Conservation (phyloP, 805 yeast genomes). For the Saccharomyces mikatae region DNA sequence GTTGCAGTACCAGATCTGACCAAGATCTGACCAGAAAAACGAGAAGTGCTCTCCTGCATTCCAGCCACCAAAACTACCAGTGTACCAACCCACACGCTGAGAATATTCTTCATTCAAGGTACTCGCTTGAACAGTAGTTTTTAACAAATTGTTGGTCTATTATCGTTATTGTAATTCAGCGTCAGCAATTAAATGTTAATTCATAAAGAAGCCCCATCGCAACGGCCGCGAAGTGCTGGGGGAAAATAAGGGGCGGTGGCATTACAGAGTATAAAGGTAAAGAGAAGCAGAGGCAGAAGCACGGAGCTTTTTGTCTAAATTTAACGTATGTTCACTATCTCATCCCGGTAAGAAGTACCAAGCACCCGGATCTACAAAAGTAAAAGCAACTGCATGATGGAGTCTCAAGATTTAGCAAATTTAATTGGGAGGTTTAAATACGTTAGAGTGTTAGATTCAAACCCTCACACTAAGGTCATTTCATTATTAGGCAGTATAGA, state of each 20-base stretch:
- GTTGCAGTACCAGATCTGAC: too few species aligned
- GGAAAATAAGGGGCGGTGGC: background rate
- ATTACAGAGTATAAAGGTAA: background rate
- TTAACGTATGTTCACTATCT: background rate
- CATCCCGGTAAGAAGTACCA: background rate
- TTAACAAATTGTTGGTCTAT: background rate
- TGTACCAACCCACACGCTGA: too few species aligned
- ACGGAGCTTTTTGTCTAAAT: background rate
- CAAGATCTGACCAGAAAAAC: too few species aligned
- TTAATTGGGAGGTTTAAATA: slow-evolving; percentile 39
- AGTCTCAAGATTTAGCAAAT: background rate
- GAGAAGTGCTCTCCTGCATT: too few species aligned
- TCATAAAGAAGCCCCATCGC: background rate
- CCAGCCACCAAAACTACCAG: too few species aligned
- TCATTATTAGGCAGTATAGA: slow-evolving; percentile 63
- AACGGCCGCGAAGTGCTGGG: background rate
- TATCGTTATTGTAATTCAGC: too few species aligned
- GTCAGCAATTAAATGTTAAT: background rate
- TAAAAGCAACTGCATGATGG: background rate
- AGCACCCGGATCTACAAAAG: background rate
- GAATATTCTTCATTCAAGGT: background rate
- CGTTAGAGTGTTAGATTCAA: slow-evolving; percentile 41
- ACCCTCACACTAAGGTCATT: slow-evolving; percentile 61
- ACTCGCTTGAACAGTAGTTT: background rate
- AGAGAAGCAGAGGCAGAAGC: background rate